These are phyloP conservation scores for Fusarium sublunatum DNA, from an alignment of 2,329 filamentous ascomycete species.

Conservation along the genomic window DNA sequence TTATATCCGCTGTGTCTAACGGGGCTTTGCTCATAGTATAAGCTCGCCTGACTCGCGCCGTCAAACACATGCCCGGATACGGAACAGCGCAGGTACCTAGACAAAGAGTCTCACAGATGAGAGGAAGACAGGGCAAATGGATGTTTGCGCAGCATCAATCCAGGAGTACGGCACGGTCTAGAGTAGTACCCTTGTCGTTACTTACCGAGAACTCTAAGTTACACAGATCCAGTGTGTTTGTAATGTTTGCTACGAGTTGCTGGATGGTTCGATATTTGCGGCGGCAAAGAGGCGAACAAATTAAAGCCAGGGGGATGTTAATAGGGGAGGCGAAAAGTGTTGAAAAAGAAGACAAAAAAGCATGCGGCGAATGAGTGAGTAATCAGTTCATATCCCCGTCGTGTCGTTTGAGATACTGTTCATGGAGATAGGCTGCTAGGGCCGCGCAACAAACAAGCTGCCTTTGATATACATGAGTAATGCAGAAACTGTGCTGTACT, in stretches of 20 bases:
- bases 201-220: constrained; percentile 9
- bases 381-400: constrained; percentile 6
- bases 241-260: constrained; percentile 5
- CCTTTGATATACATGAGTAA: constrained; percentile 23
- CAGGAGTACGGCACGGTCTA: neutral
- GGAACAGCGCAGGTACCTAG: neutral
- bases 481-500: constrained; percentile 21
- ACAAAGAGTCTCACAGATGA: neutral
- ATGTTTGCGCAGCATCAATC: constrained; percentile 1
- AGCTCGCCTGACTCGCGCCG: constrained; percentile 7
- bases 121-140: constrained; percentile 13
- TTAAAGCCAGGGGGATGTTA: neutral
- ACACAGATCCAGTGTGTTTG: constrained; percentile 18
- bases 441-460: constrained; percentile 25
- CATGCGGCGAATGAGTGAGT: constrained; percentile 17
- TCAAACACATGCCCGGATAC: neutral
- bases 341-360: neutral
- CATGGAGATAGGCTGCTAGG: constrained; percentile 22
- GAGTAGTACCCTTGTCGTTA: constrained; percentile 5
- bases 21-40: neutral
- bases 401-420: constrained; percentile 3
- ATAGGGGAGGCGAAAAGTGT: neutral
- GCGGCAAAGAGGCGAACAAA: constrained; percentile 19
- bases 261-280: constrained; percentile 6
- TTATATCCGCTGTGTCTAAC: neutral